These are phyloP conservation scores for Termitomyces sp. DNA, from an alignment of 768 basidiomycete species.

Conservation along the genomic window DNA sequence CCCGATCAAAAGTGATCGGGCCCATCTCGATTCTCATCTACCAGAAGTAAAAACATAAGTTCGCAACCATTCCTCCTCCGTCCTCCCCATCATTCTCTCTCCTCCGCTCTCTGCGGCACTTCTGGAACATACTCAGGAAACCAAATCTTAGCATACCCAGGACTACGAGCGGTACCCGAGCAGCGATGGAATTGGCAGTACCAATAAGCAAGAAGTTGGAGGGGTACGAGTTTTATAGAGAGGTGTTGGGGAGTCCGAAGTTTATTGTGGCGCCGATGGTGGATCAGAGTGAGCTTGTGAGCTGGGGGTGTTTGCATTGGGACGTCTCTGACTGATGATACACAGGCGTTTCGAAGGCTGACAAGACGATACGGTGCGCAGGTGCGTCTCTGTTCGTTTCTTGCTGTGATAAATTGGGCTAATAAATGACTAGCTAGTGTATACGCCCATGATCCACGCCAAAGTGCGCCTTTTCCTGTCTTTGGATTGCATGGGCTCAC, in stretches of 20 bases:
- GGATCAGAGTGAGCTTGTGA: conserved; percentile 92
- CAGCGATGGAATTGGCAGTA: neutral
- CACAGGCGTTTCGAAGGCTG: conserved; percentile 85
- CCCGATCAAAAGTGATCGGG: too few relatives aligned
- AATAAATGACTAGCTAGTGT: conserved; percentile 56
- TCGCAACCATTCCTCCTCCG: too few relatives aligned
- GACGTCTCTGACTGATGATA: neutral
- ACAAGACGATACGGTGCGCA: conserved; percentile 81
- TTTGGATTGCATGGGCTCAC: too few relatives aligned
- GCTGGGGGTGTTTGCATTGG: conserved; percentile 26
- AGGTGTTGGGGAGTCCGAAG: conserved; percentile 80
- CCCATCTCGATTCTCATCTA: too few relatives aligned
- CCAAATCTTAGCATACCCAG: neutral
- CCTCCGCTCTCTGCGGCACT: too few relatives aligned
- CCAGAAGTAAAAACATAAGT: too few relatives aligned
- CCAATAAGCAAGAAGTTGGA: conserved; percentile 38
- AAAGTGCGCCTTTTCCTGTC: conserved; percentile 64
- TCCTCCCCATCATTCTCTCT: too few relatives aligned
- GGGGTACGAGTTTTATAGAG: conserved; percentile 82
- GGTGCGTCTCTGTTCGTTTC: conserved; percentile 33
- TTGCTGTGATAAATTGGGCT: neutral
- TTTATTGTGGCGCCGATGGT: conserved; percentile 98
- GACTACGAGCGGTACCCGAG: too few relatives aligned
- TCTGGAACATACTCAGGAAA: neutral
- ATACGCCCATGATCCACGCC: conserved; percentile 98